Base-by-base conservation (phyloP, 345 rosid genomes). In the Eucalyptus sp. region DNA sequence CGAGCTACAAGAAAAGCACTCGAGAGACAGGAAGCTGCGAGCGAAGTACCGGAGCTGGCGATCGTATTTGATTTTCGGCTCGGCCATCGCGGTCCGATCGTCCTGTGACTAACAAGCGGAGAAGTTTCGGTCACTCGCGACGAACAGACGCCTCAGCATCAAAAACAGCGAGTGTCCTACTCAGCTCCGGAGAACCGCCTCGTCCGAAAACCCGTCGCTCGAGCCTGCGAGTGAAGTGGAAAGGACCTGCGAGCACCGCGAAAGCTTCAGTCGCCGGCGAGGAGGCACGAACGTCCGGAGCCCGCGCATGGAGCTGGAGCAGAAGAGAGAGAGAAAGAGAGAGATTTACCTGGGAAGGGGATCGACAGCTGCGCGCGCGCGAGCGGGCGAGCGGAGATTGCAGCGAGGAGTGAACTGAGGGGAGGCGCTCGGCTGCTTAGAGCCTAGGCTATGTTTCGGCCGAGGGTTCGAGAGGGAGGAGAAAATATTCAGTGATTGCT, bases 1-100 rank as follows among this genome's bases (percentile, higher is more conserved):
- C 31, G 79, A 44, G 50, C 56, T 85, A 76, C 50, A 66, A 33
- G 10, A 86, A 66, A 41, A 86, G 56, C 7, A 27, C 85, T 18
- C 50, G 85, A 88, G 54, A 20, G 49, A 68, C n/a, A 64, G n/a
- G n/a, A 56, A 24, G 17, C 48, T 76, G 5, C 83, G 41, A 41
- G 33, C 50, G 15, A 20, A 52, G 89, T 91, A 96, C 99, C 99
- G 96, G 89, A 97, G 99, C 87, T 97, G 99, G 88, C 98, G 99
- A 94, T 97, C 99, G 94, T 97, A 96, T 91, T 97, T 97, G 87
- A 92, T 90, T 91, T 96, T 97, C 20, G 96, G 93, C 86, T 97
- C 99, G 62, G 95, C 95, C 99, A 96, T 95, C 92, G 92, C 48
- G 41, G 37, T 43, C 60, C 20, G 10, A 20, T 54, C 84, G 68